phyloP scores from a whole-genome alignment of 108 stramenopile species.

The Chaetoceros muelleri region DNA sequence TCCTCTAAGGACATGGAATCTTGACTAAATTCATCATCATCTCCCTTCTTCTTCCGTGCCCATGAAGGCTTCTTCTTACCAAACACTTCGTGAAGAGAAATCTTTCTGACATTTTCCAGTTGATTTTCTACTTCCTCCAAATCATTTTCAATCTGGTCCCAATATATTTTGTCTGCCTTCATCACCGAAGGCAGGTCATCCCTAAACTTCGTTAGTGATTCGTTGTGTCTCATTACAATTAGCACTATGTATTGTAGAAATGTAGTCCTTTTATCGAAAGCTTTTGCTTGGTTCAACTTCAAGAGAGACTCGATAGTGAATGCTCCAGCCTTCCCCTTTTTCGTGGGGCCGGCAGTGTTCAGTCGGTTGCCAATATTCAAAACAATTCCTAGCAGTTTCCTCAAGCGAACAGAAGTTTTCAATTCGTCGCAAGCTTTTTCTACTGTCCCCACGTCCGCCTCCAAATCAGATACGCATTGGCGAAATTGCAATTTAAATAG shows the following conservation, averaged over 20 bases:
- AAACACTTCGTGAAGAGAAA: slow-evolving; percentile 46
- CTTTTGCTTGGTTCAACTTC: slow-evolving; percentile 91
- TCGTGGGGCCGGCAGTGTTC: slow-evolving; percentile 69
- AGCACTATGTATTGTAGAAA: slow-evolving; percentile 90
- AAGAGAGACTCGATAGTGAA: slow-evolving; percentile 90
- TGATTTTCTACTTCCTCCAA: slow-evolving; percentile 77
- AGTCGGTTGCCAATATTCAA: slow-evolving; percentile 87
- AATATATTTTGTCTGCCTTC: slow-evolving; percentile 72
- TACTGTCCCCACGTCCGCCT: slow-evolving; percentile 33
- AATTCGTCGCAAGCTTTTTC: slow-evolving; percentile 82
- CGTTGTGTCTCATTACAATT: slow-evolving; percentile 78
- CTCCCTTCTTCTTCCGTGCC: slow-evolving; percentile 31
- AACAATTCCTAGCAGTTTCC: slow-evolving; percentile 81
- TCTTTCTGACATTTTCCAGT: slow-evolving; percentile 65
- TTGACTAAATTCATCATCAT: slow-evolving; percentile 49
- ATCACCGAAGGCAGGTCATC: slow-evolving; percentile 71
- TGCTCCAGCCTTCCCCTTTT: slow-evolving; percentile 71
- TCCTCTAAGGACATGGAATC: slow-evolving; percentile 59
- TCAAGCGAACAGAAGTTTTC: slow-evolving; percentile 56
- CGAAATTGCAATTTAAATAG: slow-evolving; percentile 83
- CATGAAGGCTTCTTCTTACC: too few species aligned
- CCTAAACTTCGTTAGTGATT: slow-evolving; percentile 55
- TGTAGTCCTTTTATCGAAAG: slow-evolving; percentile 94
- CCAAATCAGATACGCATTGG: slow-evolving; percentile 55
- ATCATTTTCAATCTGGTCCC: slow-evolving; percentile 73